phyloP scores from a whole-genome alignment of 805 yeast genomes.

The Metschnikowia anglica region DNA sequence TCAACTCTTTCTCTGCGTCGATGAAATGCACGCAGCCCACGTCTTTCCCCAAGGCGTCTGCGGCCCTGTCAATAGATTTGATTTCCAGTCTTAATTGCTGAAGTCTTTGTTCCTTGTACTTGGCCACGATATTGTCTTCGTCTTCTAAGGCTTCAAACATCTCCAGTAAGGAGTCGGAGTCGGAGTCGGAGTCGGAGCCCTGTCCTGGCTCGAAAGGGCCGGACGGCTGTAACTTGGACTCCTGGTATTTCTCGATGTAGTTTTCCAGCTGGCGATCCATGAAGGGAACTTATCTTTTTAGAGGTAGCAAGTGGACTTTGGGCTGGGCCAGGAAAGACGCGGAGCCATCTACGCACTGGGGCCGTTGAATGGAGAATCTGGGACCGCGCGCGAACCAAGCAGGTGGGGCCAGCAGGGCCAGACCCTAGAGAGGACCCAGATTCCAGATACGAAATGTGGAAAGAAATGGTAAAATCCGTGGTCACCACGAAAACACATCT shows the following conservation, averaged over 20 bases:
- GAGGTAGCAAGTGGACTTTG: too few relatives aligned
- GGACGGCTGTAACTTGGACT: constrained; percentile 28
- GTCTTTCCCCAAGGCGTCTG: constrained; percentile 34
- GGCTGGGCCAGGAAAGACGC: too few relatives aligned
- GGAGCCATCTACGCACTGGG: too few relatives aligned
- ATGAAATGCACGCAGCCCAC: constrained; percentile 32
- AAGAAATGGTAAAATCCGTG: too few relatives aligned
- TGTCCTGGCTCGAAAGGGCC: not conserved
- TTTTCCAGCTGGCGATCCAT: constrained; percentile 37
- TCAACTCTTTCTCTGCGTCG: constrained; percentile 54
- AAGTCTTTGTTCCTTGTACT: constrained; percentile 63
- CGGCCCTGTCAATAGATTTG: constrained; percentile 31
- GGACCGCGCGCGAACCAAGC: too few relatives aligned
- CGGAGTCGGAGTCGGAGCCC: constrained; percentile 30
- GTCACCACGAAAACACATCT: too few relatives aligned
- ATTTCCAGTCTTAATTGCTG: constrained; percentile 51
- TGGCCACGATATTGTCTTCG: constrained; percentile 40
- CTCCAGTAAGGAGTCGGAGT: constrained; percentile 42
- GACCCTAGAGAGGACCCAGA: not conserved
- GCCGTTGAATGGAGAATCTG: too few relatives aligned
- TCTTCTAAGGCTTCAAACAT: constrained; percentile 45
- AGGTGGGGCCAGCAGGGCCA: not conserved
- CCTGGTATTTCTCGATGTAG: constrained; percentile 47
- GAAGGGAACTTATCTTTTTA: too few relatives aligned
- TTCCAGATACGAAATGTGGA: too few relatives aligned